phyloP scores from a whole-genome alignment of 163 green algal genomes.

The Scenedesmus sp. region DNA sequence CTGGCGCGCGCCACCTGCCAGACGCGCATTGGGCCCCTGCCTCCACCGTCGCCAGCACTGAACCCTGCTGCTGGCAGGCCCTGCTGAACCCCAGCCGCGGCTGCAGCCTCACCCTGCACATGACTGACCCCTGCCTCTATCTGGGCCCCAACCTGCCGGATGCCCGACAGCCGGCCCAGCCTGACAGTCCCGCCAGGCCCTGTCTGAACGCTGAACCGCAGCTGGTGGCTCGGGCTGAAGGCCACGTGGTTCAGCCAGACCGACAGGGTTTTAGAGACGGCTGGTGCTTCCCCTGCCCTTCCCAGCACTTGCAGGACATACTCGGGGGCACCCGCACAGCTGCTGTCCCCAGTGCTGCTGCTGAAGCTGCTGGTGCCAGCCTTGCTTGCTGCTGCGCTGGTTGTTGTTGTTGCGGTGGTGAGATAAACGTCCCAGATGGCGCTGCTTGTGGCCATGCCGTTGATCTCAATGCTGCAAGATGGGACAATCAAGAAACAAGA shows the following conservation, averaged over 20 bases:
- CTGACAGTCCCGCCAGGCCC: not conserved
- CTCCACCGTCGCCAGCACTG: not conserved
- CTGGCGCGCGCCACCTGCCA: slow-evolving; percentile 18
- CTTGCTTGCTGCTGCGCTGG: slow-evolving; percentile 1
- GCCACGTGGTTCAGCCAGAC: slow-evolving; percentile 28
- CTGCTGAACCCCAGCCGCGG: not conserved
- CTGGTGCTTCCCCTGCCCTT: slow-evolving; percentile 6
- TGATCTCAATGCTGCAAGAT: slow-evolving; percentile 22
- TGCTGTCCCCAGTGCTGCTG: not conserved
- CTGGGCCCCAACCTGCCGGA: slow-evolving; percentile 14
- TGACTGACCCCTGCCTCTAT: not conserved
- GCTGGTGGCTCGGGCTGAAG: not conserved
- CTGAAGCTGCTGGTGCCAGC: slow-evolving; percentile 20
- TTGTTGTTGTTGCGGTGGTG: not conserved
- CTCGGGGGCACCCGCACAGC: not conserved
- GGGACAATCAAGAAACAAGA: not conserved
- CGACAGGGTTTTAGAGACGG: not conserved
- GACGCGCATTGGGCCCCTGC: not conserved
- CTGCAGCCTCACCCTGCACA: not conserved
- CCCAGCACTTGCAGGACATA: slow-evolving; percentile 48
- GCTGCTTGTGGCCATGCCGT: not conserved
- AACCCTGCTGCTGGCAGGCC: not conserved
- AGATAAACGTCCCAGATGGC: slow-evolving; percentile 42
- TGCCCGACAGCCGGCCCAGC: slow-evolving; percentile 14
- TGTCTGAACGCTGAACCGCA: slow-evolving; percentile 31